phyloP scores from a whole-genome alignment of 257 asterid genomes.

The Salvia rosmarinus region DNA sequence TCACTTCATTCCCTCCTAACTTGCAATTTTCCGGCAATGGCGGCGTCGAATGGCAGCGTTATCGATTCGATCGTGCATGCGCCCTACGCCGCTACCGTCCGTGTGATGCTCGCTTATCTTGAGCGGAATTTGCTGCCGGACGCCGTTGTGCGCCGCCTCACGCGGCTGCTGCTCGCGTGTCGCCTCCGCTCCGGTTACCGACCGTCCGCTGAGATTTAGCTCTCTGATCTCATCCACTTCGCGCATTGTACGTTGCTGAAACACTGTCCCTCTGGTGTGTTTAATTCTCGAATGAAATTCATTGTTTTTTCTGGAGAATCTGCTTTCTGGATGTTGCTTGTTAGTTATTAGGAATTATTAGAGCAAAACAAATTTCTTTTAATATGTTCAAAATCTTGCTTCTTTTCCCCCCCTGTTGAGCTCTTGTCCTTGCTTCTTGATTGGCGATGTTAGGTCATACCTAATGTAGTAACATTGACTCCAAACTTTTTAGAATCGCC shows the following conservation, averaged over 20 bases:
- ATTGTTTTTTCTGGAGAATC: not conserved
- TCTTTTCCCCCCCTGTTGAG: not conserved
- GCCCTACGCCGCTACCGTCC: conserved; percentile 76
- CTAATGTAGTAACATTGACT: not conserved
- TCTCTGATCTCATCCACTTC: conserved; percentile 63
- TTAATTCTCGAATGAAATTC: not conserved
- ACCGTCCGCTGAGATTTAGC: conserved; percentile 48
- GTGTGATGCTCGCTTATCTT: conserved; percentile 68
- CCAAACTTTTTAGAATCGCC: not conserved
- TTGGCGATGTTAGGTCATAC: conserved; percentile 6
- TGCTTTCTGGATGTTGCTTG: not conserved
- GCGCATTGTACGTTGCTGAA: conserved; percentile 49
- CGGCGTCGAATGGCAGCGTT: conserved; percentile 40
- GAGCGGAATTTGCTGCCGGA: conserved; percentile 90
- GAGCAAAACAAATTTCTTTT: not conserved
- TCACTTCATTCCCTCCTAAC: not conserved
- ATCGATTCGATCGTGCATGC: conserved; percentile 50
- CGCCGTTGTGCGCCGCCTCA: conserved; percentile 74
- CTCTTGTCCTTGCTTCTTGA: not conserved
- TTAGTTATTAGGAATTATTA: not conserved
- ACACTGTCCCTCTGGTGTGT: not conserved
- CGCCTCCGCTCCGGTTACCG: conserved; percentile 84
- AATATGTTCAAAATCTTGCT: not conserved
- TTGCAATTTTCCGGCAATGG: conserved; percentile 32
- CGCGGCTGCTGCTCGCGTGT: conserved; percentile 66